A percentile compares a stretch with the other conserved stretches of the same genome.
These are phyloP conservation scores for Akanthomyces uredinophilus DNA, from an alignment of 2,329 filamentous ascomycete species.

Conservation along the genomic window DNA sequence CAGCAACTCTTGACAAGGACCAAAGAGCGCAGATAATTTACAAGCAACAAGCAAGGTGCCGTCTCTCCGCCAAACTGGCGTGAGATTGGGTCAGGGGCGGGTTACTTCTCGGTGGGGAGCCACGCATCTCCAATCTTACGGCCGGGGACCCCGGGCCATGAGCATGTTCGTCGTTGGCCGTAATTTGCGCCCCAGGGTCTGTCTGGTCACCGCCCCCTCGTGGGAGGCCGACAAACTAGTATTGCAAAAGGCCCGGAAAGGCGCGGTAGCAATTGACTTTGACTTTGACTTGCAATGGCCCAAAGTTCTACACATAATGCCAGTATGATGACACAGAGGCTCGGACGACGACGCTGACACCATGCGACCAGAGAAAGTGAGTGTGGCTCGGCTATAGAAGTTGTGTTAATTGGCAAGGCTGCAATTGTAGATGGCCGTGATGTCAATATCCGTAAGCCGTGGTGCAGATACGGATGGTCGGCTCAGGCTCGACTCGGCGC, in stretches of 20 bases:
- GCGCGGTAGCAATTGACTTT: too few relatives aligned
- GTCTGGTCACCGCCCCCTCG: neutral
- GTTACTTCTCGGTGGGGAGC: neutral
- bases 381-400: neutral
- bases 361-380: too few relatives aligned
- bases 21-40: neutral
- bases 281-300: too few relatives aligned
- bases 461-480: neutral
- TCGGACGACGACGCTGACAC: too few relatives aligned
- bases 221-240: too few relatives aligned
- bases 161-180: neutral
- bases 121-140: neutral
- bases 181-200: neutral
- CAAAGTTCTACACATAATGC: too few relatives aligned
- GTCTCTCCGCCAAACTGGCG: neutral
- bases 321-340: too few relatives aligned
- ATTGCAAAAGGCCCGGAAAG: too few relatives aligned
- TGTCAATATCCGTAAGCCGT: neutral
- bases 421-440: neutral
- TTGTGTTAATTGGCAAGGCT: neutral
- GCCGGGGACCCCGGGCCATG: neutral
- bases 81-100: slow-evolving; percentile 3
- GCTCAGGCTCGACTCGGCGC: neutral
- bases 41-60: neutral
- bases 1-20: neutral